Base-by-base conservation (phyloP, 2,329 filamentous ascomycete species). In the Exophiala alcalophila region DNA sequence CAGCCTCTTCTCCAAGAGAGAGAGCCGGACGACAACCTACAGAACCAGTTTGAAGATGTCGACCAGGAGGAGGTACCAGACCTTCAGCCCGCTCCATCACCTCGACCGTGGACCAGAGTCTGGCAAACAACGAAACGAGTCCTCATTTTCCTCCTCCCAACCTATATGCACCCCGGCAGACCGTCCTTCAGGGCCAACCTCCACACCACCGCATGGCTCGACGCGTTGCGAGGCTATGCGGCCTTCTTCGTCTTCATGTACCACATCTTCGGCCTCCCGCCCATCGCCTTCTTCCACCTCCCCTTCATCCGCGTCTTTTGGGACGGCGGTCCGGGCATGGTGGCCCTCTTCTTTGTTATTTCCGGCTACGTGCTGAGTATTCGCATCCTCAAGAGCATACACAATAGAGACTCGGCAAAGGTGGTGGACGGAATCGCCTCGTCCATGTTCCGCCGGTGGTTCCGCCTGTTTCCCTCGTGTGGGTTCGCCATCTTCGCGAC, bases 281-380 rank as follows among this genome's bases (percentile, higher is more conserved):
- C 21, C 33, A 32, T 24, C 10, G 40, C 26, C 34, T 19, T 29
- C 8, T 26, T 40, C 12, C 29, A 31, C 25, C 34, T 68, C 4
- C 65, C 67, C 4, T 59, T 70, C 49, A 36, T 70, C 15, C 65
- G 68, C 35, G 55, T 69, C 50, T 27, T 52, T n/a, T 41, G 42
- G 28, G 34, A 44, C 27, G 44, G 47, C 20, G 54, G 50, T 1
- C n/a, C 46, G 3, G 53, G 46, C 10, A 50, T 52, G 41, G 69
- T 72, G 14, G 63, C 65, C 37, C 65, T 72, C 20, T 73, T 73
- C 59, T 73, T 73, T 53, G 63, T 73, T 31, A 65, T 73, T 20
- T 72, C 68, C 6, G 70, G 69, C 31, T 72, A 71, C 45, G 68
- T 70, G 19, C 60, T 72, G 25, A 70, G 68, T 15, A 65, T 65